A percentile compares a stretch with the other conserved stretches of the same genome.
Conservation (phyloP, 495 filamentous ascomycete species). For the Bryoglossum gracile region DNA sequence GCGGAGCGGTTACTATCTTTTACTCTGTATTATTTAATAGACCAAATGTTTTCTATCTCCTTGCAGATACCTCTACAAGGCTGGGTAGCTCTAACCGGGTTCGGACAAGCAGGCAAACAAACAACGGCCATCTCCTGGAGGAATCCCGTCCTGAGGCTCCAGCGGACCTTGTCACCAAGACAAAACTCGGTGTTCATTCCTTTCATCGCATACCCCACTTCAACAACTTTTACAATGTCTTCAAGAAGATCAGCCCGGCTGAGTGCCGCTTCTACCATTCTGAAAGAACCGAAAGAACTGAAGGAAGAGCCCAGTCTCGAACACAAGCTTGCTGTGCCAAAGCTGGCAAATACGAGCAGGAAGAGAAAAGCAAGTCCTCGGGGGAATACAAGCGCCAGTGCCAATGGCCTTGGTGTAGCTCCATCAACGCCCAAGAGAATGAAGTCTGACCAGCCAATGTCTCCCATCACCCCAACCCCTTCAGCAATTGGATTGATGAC, state of each 20-base stretch:
- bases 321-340: conserved; percentile 11
- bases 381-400: conserved; percentile 1
- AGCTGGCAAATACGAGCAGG: conserved; percentile 19
- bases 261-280: conserved; percentile 31
- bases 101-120: too few relatives aligned
- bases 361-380: conserved; percentile 33
- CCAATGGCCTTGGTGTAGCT: conserved; percentile 4
- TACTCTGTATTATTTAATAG: too few relatives aligned
- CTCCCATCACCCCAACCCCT: conserved; percentile 18
- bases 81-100: too few relatives aligned
- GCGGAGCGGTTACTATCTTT: too few relatives aligned
- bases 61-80: too few relatives aligned
- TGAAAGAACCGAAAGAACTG: too few relatives aligned
- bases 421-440: conserved; percentile 25
- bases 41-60: too few relatives aligned
- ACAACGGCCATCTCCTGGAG: conserved; percentile 12
- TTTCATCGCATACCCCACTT: neutral
- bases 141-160: conserved; percentile 12
- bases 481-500: conserved; percentile 20
- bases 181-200: neutral
- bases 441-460: conserved; percentile 1
- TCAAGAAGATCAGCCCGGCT: conserved; percentile 53
- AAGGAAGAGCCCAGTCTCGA: conserved; percentile 15
- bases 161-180: conserved; percentile 4
- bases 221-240: conserved; percentile 37